phyloP scores from a whole-genome alignment of 1,284 basidiomycete species.

The Sutorius eximius region DNA sequence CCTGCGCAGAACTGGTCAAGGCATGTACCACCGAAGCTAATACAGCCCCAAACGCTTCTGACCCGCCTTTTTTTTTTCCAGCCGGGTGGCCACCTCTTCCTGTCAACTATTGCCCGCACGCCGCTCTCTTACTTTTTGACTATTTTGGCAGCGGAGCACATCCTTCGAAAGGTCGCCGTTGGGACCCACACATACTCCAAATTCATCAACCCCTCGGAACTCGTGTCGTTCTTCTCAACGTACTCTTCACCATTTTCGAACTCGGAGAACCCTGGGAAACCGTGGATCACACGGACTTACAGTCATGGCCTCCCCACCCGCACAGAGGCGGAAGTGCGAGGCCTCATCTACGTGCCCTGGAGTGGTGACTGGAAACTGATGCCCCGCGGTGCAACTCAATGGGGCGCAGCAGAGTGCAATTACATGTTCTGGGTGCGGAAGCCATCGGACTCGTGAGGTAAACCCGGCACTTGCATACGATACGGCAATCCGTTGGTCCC shows the following conservation, averaged over 20 bases:
- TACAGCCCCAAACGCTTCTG: background rate
- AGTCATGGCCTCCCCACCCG: slow-evolving; percentile 49
- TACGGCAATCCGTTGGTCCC: background rate
- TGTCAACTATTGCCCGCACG: slow-evolving; percentile 96
- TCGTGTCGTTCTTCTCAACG: slow-evolving; percentile 79
- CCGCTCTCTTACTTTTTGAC: slow-evolving; percentile 88
- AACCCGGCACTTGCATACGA: background rate
- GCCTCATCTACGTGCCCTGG: slow-evolving; percentile 82
- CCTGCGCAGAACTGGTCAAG: slow-evolving; percentile 83
- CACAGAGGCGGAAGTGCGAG: slow-evolving; percentile 77
- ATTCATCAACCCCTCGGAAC: slow-evolving; percentile 87
- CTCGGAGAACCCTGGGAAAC: slow-evolving; percentile 24
- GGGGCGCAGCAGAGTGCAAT: slow-evolving; percentile 71
- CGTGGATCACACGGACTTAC: slow-evolving; percentile 47
- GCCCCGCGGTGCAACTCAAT: slow-evolving; percentile 51
- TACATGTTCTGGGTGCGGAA: slow-evolving; percentile 82
- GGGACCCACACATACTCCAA: slow-evolving; percentile 95
- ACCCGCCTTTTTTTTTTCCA: slow-evolving; percentile 32
- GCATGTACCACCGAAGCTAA: slow-evolving; percentile 43
- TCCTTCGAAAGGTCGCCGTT: slow-evolving; percentile 79
- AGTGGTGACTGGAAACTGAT: slow-evolving; percentile 72
- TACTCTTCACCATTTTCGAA: slow-evolving; percentile 45
- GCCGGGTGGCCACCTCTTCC: slow-evolving; percentile 94
- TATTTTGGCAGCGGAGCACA: slow-evolving; percentile 86
- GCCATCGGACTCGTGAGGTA: slow-evolving; percentile 37